These are phyloP conservation scores for Arbutus unedo DNA, from an alignment of 148 eudicot genomes.

Conservation along the genomic window DNA sequence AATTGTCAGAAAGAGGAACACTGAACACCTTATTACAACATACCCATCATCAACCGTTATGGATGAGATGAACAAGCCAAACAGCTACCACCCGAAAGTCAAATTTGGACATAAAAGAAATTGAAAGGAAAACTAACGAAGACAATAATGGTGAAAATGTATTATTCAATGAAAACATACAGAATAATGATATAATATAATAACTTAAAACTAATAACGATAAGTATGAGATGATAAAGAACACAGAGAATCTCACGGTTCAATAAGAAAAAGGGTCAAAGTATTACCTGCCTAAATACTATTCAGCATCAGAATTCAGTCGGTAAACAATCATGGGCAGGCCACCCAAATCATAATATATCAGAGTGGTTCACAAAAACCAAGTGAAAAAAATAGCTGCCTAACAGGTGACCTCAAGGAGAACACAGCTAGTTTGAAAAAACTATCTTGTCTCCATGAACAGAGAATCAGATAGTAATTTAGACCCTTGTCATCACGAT, in stretches of 20 bases:
- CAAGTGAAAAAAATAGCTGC: not conserved
- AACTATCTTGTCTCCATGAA: not conserved
- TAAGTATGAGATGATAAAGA: not conserved
- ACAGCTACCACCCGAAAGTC: not conserved
- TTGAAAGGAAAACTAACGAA: not conserved
- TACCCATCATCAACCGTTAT: slow-evolving; percentile 11
- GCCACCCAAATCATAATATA: not conserved
- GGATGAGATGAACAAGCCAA: not conserved
- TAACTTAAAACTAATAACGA: not conserved
- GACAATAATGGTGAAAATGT: not conserved
- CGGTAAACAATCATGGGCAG: not conserved
- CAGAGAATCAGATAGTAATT: too few species aligned
- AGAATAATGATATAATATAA: not conserved
- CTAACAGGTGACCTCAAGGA: not conserved
- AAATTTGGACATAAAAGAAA: not conserved
- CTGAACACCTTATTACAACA: not conserved
- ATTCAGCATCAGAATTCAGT: not conserved
- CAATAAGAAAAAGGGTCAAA: too few species aligned
- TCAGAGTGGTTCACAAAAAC: not conserved
- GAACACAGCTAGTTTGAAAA: not conserved
- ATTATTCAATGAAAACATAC: not conserved
- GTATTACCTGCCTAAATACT: not conserved
- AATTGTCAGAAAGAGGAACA: not conserved
- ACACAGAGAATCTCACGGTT: not conserved
- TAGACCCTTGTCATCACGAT: not conserved